Conservation (phyloP, 2,329 filamentous ascomycete genomes). For the Fusarium xylarioides region DNA sequence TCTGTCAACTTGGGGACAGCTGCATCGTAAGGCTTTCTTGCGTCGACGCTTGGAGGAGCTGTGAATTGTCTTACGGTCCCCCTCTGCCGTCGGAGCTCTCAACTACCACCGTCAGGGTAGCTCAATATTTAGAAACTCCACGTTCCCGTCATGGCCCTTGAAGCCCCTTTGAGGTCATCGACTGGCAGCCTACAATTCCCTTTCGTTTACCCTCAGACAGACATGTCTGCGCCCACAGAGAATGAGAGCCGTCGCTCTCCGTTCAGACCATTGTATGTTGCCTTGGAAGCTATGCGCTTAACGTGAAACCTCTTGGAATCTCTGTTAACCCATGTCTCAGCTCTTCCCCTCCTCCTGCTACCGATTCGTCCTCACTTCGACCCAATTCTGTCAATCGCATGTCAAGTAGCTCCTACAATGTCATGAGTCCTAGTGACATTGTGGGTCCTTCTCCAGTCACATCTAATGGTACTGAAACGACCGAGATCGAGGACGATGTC, state of each 20-base stretch:
- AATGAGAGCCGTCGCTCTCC: constrained; percentile 58
- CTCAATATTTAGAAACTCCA: constrained; percentile 6
- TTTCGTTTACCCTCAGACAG: constrained; percentile 56
- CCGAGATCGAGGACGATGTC: constrained; percentile 83
- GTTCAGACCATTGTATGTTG: constrained; percentile 62
- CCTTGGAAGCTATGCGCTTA: background rate
- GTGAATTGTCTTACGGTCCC: constrained; percentile 13
- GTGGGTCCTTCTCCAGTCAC: constrained; percentile 86
- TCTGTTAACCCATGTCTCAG: constrained; percentile 35
- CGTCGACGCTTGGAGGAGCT: constrained; percentile 26
- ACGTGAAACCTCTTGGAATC: background rate
- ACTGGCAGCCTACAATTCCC: constrained; percentile 58
- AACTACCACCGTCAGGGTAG: constrained; percentile 23
- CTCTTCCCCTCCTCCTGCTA: constrained; percentile 49
- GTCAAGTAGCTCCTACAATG: constrained; percentile 60
- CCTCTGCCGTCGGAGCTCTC: constrained; percentile 12
- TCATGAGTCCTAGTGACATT: constrained; percentile 72
- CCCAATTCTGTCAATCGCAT: constrained; percentile 60
- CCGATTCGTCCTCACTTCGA: constrained; percentile 60
- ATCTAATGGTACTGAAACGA: constrained; percentile 83
- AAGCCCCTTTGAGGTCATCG: constrained; percentile 69
- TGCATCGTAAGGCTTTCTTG: constrained; percentile 40
- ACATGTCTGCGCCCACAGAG: constrained; percentile 66
- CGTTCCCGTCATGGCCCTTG: constrained; percentile 48
- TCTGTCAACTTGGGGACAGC: constrained; percentile 19